Conservation (phyloP, 2,329 filamentous ascomycete genomes). For the Aspergillus piperis region DNA sequence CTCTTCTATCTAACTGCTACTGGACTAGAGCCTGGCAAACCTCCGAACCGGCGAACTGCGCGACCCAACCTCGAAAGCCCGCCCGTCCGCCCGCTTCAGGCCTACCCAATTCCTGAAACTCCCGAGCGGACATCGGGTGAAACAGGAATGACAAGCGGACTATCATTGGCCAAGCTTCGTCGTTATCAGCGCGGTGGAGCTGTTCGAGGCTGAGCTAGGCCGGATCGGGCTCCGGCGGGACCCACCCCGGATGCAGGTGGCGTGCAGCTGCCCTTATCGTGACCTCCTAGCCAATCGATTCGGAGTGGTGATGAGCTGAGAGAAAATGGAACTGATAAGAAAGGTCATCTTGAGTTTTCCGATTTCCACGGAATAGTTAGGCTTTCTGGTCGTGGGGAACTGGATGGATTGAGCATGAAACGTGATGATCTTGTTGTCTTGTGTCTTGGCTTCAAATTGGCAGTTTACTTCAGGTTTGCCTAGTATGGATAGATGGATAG, state of each 20-base stretch:
- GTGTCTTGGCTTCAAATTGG: background rate
- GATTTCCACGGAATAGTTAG: background rate
- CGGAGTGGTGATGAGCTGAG: slow-evolving; percentile 19
- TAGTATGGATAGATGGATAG: too few relatives aligned
- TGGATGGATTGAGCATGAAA: background rate
- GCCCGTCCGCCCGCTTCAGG: background rate
- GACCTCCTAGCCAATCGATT: slow-evolving; percentile 21
- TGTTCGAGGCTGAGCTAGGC: slow-evolving; percentile 5
- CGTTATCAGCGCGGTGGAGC: slow-evolving; percentile 22
- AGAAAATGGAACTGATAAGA: slow-evolving; percentile 20
- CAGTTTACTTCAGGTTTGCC: too few relatives aligned
- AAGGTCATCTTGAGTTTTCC: background rate
- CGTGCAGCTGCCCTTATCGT: slow-evolving; percentile 21
- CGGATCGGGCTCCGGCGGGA: slow-evolving; percentile 5
- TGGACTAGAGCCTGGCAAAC: too few relatives aligned
- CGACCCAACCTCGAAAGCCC: background rate
- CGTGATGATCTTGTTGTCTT: background rate
- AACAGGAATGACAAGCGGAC: slow-evolving; percentile 9
- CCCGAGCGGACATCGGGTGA: slow-evolving; percentile 16
- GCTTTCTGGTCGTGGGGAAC: background rate
- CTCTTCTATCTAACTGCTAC: too few relatives aligned
- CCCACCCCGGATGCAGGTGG: slow-evolving; percentile 17
- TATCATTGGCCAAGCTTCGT: slow-evolving; percentile 18
- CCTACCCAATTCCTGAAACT: background rate
- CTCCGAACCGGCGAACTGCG: background rate